Conservation (phyloP, 371 early-diverging fungal genomes). For the Mucor irregularis region DNA sequence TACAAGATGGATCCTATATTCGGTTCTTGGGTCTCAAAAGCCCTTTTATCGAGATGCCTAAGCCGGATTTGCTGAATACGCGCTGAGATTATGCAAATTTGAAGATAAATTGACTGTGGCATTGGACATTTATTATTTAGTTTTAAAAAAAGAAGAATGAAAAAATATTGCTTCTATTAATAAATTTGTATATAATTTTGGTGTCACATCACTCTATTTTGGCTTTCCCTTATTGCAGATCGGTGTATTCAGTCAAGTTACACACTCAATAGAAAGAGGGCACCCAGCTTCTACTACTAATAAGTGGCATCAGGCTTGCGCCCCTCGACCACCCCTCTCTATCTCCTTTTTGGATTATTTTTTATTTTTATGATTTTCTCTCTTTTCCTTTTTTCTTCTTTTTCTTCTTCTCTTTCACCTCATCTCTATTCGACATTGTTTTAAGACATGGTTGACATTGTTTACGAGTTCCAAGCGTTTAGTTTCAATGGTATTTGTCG, state of each 20-base stretch:
- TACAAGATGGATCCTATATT: slow-evolving; percentile 24
- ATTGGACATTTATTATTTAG: slow-evolving; percentile 21
- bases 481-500: slow-evolving; percentile 85
- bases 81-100: slow-evolving; percentile 42
- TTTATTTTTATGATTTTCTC: not conserved
- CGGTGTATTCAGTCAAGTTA: not conserved
- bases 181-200: not conserved
- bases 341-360: not conserved
- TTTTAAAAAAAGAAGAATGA: slow-evolving; percentile 14
- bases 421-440: not conserved
- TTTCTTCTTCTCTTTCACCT: slow-evolving; percentile 5
- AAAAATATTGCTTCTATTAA: not conserved
- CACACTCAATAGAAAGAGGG: no score
- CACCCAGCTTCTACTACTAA: no score
- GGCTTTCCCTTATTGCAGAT: slow-evolving; percentile 2
- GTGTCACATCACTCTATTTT: not conserved
- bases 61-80: slow-evolving; percentile 44
- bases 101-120: slow-evolving; percentile 41
- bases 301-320: no score
- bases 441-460: slow-evolving; percentile 38
- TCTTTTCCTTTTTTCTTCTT: not conserved
- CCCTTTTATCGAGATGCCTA: slow-evolving; percentile 27
- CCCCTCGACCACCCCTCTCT: not conserved
- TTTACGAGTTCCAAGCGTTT: slow-evolving; percentile 72
- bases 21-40: slow-evolving; percentile 13